Conservation (phyloP, 331 rosid species). For the Dryas integrifolia region DNA sequence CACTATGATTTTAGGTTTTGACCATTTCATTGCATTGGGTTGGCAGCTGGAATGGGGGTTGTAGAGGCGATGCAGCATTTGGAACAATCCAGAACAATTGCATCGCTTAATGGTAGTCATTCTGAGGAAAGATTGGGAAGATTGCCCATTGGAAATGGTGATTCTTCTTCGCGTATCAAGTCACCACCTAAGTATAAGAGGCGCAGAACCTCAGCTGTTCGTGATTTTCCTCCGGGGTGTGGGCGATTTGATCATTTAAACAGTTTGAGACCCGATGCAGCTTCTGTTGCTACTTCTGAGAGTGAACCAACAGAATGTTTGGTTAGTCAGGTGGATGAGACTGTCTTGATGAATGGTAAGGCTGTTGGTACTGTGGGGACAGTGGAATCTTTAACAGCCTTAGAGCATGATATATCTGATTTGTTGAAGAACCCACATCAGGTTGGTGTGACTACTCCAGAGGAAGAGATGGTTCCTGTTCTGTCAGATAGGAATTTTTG, state of each 20-base stretch:
- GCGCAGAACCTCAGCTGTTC: slow-evolving; percentile 55
- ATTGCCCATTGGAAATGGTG: slow-evolving; percentile 41
- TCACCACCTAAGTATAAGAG: slow-evolving; percentile 40
- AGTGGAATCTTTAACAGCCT: neutral
- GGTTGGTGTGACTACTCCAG: slow-evolving; percentile 22
- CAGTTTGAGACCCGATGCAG: slow-evolving; percentile 15
- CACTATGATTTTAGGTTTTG: slow-evolving; percentile 17
- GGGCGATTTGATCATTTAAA: slow-evolving; percentile 43
- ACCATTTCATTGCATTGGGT: slow-evolving; percentile 14
- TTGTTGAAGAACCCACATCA: slow-evolving; percentile 29
- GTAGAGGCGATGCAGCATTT: slow-evolving; percentile 29
- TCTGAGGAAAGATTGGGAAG: slow-evolving; percentile 36
- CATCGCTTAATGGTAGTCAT: slow-evolving; percentile 33
- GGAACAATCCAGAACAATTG: slow-evolving; percentile 30
- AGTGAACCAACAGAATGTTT: neutral
- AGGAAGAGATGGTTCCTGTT: slow-evolving; percentile 31
- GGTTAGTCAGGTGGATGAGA: slow-evolving; percentile 14
- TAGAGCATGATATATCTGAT: slow-evolving; percentile 31
- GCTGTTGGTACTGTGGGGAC: slow-evolving; percentile 4
- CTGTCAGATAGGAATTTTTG: slow-evolving; percentile 9
- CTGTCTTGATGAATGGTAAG: slow-evolving; percentile 24
- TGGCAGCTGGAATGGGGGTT: slow-evolving; percentile 33
- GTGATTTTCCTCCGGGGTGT: slow-evolving; percentile 75
- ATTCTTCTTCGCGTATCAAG: slow-evolving; percentile 16
- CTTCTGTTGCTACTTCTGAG: slow-evolving; percentile 15